Conservation (phyloP, 2,329 filamentous ascomycete species). For the Camillea tinctor region DNA sequence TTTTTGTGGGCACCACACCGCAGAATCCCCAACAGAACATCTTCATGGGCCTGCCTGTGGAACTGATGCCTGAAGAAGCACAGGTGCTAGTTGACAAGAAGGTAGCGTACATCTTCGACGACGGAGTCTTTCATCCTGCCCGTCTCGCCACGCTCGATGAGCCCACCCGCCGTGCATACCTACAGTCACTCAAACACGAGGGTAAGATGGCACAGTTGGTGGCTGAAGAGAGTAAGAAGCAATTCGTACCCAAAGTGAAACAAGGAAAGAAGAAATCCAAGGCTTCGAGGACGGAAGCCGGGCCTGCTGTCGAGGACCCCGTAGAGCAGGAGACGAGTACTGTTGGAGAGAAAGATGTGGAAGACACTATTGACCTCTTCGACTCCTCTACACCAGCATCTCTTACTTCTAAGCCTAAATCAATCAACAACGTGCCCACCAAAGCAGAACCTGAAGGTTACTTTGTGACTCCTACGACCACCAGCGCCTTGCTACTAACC, state of each 20-base stretch:
- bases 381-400: constrained; percentile 12
- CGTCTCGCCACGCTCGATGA: constrained; percentile 59
- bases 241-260: constrained; percentile 9
- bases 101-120: constrained; percentile 78
- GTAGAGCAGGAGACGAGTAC: constrained; percentile 6
- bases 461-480: constrained; percentile 40
- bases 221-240: constrained; percentile 19
- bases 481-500: constrained; percentile 30
- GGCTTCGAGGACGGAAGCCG: not conserved
- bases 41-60: constrained; percentile 83
- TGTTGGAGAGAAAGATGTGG: constrained; percentile 6
- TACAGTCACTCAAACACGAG: constrained; percentile 53
- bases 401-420: not conserved
- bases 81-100: constrained; percentile 74
- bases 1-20: constrained; percentile 82
- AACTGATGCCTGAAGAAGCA: constrained; percentile 89
- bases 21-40: constrained; percentile 94
- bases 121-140: constrained; percentile 66
- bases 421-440: not conserved
- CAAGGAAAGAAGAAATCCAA: constrained; percentile 7
- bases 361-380: constrained; percentile 18
- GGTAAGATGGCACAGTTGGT: constrained; percentile 36
- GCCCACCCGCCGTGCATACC: constrained; percentile 60
- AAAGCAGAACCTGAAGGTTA: constrained; percentile 16
- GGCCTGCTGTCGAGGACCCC: not conserved